Base-by-base conservation (phyloP, 176 grass and related monocot species). In the Hordeum marinum region DNA sequence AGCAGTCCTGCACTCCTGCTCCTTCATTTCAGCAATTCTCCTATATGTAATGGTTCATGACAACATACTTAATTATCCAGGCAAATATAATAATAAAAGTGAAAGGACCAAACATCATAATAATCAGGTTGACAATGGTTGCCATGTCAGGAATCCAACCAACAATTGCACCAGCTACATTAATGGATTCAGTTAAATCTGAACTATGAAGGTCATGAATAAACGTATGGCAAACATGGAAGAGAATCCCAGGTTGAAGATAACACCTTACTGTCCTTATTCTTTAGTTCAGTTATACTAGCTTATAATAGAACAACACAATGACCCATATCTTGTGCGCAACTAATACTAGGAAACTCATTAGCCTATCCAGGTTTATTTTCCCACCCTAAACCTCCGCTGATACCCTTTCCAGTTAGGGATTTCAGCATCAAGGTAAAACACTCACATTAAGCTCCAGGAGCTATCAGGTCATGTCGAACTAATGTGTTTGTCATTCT, bases 21-120 rank as follows among this genome's bases (percentile, higher is more conserved):
- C 91, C 71, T 87, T 90, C 81, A 90, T 79, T 79, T 90, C 78
- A 77, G 91, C 91, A 68, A 92, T 92, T 62, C 85, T 87, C 91
- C 91, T 92, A 62, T 84, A 78, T 83, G 46, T 42, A 60, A 72
- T 8, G 13, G 31, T 78, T 61, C 26, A 34, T n/a, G 78, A 63
- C 31, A 87, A 72, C 75, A 71, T 35, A 66, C 18, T 87, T 62
- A 82, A 45, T 58, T 61, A 66, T 36, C 11, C 12, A 64, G 13
- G 82, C 6, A 43, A 77, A 65, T 46, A 83, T 6, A 83, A 24
- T 35, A 76, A 20, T 9, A 41, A 43, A 86, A 75, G 39, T 5
- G 10, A 77, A 57, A 68, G 41, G 31, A 68, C n/a, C 18, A 68
- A 63, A 52, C 1, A 29, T 29, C 29, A 13, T 25, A 41, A 34